Evolutionary conservation across 1,139 yeast genomes (phyloP).

Genomic region (Pichia norvegensis): DNA sequence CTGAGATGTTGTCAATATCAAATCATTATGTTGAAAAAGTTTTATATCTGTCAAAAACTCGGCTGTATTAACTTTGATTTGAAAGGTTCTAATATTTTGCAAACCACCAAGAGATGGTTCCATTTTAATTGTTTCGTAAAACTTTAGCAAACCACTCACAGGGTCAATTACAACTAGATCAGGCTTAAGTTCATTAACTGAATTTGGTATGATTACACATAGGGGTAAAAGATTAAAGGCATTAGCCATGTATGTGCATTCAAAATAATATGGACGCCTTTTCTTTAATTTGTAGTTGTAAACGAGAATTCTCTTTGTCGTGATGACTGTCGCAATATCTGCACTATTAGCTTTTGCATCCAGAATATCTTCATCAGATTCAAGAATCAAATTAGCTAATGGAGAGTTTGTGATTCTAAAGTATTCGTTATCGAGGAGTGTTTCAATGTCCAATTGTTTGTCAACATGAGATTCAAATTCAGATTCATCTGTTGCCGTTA

Average conservation of each 20-base stretch:
- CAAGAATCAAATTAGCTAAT: slow-evolving; percentile 36
- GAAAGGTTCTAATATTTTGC: slow-evolving; percentile 33
- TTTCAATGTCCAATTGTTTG: slow-evolving; percentile 1
- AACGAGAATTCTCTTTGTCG: slow-evolving; percentile 46
- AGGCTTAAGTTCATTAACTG: slow-evolving; percentile 46
- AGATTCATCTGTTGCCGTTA: not conserved
- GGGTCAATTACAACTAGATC: slow-evolving; percentile 59
- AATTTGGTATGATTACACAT: slow-evolving; percentile 61
- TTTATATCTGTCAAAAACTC: slow-evolving; percentile 54
- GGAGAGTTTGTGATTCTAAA: slow-evolving; percentile 52
- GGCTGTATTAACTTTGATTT: slow-evolving; percentile 37
- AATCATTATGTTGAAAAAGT: slow-evolving; percentile 69
- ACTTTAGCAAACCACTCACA: slow-evolving; percentile 46
- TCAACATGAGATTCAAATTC: not conserved
- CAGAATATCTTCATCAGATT: slow-evolving; percentile 10
- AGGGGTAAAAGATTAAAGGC: slow-evolving; percentile 36
- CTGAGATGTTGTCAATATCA: slow-evolving; percentile 61
- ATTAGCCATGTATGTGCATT: slow-evolving; percentile 33
- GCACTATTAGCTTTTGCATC: slow-evolving; percentile 1
- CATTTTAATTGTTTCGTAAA: slow-evolving; percentile 50
- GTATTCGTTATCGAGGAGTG: slow-evolving; percentile 48
- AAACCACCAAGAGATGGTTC: slow-evolving; percentile 28
- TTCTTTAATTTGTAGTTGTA: slow-evolving; percentile 67
- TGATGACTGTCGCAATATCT: slow-evolving; percentile 47
- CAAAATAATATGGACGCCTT: slow-evolving; percentile 47